Base-by-base conservation (phyloP, 441 rosid species). In the Bocquillonia castaneifolia region DNA sequence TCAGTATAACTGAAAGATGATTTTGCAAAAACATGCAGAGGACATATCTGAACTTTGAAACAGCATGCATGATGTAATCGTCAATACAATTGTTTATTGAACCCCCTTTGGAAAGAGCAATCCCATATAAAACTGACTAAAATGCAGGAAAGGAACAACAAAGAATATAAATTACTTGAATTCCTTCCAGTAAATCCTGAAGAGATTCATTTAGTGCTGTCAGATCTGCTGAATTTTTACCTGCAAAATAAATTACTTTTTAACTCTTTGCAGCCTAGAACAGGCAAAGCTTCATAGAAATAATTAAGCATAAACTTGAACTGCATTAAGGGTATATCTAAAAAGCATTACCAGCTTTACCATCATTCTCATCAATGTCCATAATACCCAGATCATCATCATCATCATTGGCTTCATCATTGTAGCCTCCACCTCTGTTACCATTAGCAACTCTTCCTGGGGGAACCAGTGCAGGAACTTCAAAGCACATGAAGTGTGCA, bases 401-500 rank as follows among this genome's bases (percentile, higher is more conserved):
- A 2, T 90, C 99, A 47, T 89, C 88, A 56, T 81, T 73, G 47
- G 72, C 76, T 15, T 78, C 86, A 29, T 82, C 91, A 83, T 79
- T 71, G 50, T 82, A 77, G 67, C 85, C 71, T 73, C 80, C 89
- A 74, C 50, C 74, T 82, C 73, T 90, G 72, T 74, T 81, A 71
- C 87, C 95, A 84, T 84, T 87, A 67, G 84, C 83, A 62, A 73
- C 59, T 69, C 92, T 89, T 79, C 89, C 95, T 36, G 93, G 94
- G 34, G 99, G 97, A 72, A 84, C 98, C 78, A 94, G 96, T 57
- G 94, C 91, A 71, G 98, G 96, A 71, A 95, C 98, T 78, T 95
- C 97, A 70, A 90, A 95, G 89, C 99, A 95, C 99, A 95, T 92
- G 79, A 90, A 89, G 80, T 92, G 99, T 48, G 99, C 99, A 77